These are phyloP conservation scores for Trichaptum fuscoviolaceum DNA, from an alignment of 768 basidiomycete species.

Conservation along the genomic window DNA sequence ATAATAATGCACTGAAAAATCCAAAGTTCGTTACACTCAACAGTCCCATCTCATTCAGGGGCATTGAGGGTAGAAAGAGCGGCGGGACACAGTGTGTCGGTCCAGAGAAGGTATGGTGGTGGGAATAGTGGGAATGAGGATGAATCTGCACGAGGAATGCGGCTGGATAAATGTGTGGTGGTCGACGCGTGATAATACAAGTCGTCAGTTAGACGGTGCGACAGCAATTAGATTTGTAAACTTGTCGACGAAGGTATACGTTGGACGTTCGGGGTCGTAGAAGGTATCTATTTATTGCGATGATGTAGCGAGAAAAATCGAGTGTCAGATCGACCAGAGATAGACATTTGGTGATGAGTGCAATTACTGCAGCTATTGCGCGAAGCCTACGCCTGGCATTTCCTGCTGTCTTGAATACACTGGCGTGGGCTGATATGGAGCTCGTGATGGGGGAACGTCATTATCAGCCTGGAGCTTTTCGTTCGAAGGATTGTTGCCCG, in stretches of 20 bases:
- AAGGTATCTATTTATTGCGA: background rate
- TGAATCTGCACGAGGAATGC: too few species aligned
- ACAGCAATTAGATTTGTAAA: conserved; percentile 1
- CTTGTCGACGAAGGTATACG: background rate
- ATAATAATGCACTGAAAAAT: background rate
- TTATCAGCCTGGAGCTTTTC: conserved; percentile 14
- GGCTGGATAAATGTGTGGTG: background rate
- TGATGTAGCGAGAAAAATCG: background rate
- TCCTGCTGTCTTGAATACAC: background rate
- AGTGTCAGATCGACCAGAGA: background rate
- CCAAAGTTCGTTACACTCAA: background rate
- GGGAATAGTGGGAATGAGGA: too few species aligned
- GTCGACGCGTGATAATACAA: background rate
- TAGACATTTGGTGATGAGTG: background rate
- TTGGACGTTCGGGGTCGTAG: background rate
- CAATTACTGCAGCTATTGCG: background rate
- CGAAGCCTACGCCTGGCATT: background rate
- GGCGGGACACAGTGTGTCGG: background rate
- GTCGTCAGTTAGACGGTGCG: background rate
- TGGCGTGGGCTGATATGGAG: background rate
- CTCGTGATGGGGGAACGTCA: background rate
- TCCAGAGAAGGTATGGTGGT: background rate
- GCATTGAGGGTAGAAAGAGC: background rate
- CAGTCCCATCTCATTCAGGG: background rate
- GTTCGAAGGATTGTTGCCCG: conserved; percentile 19